Conservation (phyloP, 441 rosid species). For the Kokia cookei region DNA sequence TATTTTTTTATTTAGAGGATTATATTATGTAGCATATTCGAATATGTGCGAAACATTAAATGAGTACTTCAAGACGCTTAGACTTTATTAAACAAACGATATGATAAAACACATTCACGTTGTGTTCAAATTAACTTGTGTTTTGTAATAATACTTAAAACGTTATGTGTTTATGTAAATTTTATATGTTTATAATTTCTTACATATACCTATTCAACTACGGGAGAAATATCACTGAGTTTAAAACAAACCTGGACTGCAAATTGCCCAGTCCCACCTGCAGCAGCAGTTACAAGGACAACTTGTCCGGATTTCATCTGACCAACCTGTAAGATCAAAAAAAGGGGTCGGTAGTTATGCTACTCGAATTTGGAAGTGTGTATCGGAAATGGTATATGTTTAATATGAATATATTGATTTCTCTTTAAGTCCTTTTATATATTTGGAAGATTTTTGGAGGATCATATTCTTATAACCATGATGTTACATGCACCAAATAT, state of each 20-base stretch:
- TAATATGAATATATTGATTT: no score
- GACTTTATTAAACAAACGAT: neutral
- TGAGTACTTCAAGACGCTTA: neutral
- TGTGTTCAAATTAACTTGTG: neutral
- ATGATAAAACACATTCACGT: neutral
- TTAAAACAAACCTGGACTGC: conserved; percentile 76
- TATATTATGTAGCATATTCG: neutral
- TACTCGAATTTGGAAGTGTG: no score
- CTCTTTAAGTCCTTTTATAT: neutral
- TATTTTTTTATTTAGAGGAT: no score
- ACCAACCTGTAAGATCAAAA: conserved; percentile 46
- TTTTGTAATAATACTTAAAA: no score
- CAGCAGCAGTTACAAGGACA: conserved; percentile 97
- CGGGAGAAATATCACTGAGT: neutral
- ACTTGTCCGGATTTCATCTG: conserved; percentile 78
- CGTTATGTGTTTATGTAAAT: neutral
- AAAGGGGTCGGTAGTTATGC: no score
- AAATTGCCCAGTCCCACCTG: conserved; percentile 98
- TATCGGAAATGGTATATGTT: no score
- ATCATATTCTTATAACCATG: no score
- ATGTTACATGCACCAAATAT: no score
- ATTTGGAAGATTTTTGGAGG: neutral
- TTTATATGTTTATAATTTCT: neutral
- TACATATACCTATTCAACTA: no score
- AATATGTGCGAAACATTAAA: neutral